Conservation (phyloP, 2,329 filamentous ascomycete species). For the Rhinocladiella mackenziei region DNA sequence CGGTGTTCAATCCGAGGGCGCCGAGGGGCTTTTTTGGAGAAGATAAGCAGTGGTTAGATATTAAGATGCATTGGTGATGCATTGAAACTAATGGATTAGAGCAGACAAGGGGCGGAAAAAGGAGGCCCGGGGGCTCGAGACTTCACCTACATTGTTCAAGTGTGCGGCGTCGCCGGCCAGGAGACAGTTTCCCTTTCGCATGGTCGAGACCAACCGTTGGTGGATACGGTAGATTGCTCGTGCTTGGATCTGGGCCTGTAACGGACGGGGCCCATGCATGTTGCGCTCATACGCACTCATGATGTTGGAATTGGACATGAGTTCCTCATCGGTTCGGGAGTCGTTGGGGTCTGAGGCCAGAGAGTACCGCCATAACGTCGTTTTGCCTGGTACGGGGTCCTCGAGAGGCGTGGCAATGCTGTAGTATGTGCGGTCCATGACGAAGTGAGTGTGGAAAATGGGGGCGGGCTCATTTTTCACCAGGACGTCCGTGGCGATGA, state of each 20-base stretch:
- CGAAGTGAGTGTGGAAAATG: constrained; percentile 5
- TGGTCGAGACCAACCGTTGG: constrained; percentile 15
- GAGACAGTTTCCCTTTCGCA: constrained; percentile 31
- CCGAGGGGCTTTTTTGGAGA: constrained; percentile 7
- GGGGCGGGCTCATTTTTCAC: constrained; percentile 6
- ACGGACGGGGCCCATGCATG: constrained; percentile 10
- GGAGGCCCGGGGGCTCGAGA: background rate
- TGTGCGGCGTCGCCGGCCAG: constrained; percentile 61
- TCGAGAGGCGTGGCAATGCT: constrained; percentile 11
- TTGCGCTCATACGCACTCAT: constrained; percentile 6
- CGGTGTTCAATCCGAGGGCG: constrained; percentile 17
- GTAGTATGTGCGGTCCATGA: constrained; percentile 10
- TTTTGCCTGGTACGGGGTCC: constrained; percentile 12
- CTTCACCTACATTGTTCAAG: constrained; percentile 14
- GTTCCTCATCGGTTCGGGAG: constrained; percentile 7
- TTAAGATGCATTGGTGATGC: background rate
- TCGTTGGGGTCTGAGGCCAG: constrained; percentile 12
- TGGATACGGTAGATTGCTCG: constrained; percentile 13
- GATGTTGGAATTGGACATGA: constrained; percentile 13
- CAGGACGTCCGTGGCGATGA: constrained; percentile 14
- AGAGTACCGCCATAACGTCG: constrained; percentile 14
- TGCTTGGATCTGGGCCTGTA: constrained; percentile 12
- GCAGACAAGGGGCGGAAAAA: background rate
- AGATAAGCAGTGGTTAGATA: too few relatives aligned
- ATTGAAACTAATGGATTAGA: background rate